Percentiles rank a stretch among this genome's conserved stretches.
Evolutionary conservation across 768 basidiomycete genomes (phyloP).

Genomic region (Lactifluus pinguis): DNA sequence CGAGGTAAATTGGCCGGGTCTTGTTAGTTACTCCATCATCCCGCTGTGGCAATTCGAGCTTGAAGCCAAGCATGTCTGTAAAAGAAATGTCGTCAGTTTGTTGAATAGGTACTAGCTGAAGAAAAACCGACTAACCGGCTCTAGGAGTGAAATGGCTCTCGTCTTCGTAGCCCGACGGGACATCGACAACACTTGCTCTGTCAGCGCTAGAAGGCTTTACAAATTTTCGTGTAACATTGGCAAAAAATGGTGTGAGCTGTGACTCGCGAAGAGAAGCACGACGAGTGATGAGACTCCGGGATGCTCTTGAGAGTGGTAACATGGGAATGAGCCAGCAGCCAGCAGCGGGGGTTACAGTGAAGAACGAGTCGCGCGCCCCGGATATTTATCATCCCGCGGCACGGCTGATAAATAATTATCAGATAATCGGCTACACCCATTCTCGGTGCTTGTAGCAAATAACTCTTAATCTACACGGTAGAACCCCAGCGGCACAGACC

Average conservation of each 20-base stretch:
- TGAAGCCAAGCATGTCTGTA: conserved; percentile 84
- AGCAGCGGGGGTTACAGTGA: background rate
- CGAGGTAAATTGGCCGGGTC: conserved; percentile 88
- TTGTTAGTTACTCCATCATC: conserved; percentile 51
- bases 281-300: conserved; percentile 27
- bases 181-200: conserved; percentile 73
- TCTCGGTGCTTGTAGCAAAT: background rate
- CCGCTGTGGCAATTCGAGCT: conserved; percentile 53
- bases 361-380: background rate
- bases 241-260: conserved; percentile 16
- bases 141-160: conserved; percentile 63
- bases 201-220: conserved; percentile 80
- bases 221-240: conserved; percentile 41
- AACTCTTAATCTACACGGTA: background rate
- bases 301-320: conserved; percentile 53
- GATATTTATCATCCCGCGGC: background rate
- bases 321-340: conserved; percentile 28
- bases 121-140: conserved; percentile 38
- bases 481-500: background rate
- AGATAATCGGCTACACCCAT: conserved; percentile 13
- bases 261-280: conserved; percentile 26
- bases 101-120: background rate
- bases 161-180: conserved; percentile 65
- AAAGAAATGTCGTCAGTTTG: conserved; percentile 5
- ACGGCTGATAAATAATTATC: conserved; percentile 12